Evolutionary conservation across 2,329 filamentous ascomycete genomes (phyloP).

Genomic region (Cytospora mali): DNA sequence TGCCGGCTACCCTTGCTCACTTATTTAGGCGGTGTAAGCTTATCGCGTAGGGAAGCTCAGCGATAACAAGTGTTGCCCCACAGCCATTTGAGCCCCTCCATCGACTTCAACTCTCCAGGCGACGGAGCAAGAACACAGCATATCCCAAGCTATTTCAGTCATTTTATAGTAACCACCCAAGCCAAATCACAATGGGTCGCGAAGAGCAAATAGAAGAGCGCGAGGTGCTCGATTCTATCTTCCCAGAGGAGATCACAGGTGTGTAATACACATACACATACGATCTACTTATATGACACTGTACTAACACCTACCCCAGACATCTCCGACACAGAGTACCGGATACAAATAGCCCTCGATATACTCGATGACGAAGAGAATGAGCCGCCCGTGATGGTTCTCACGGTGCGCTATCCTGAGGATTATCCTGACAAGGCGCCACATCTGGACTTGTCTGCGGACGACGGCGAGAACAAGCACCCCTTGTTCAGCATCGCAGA

Average conservation of each 20-base stretch:
- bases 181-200: conserved; percentile 55
- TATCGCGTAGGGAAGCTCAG: background rate
- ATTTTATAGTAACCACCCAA: background rate
- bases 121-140: background rate
- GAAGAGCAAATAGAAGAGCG: conserved; percentile 96
- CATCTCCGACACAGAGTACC: conserved; percentile 86
- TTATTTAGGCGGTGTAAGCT: conserved; percentile 12
- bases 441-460: conserved; percentile 74
- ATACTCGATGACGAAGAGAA: conserved; percentile 61
- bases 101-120: background rate
- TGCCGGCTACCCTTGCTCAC: conserved; percentile 13
- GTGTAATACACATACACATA: conserved; percentile 12
- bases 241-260: conserved; percentile 97
- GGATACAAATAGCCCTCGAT: conserved; percentile 84
- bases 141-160: background rate
- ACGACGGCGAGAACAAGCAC: conserved; percentile 70
- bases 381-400: conserved; percentile 71
- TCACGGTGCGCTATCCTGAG: conserved; percentile 87
- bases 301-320: conserved; percentile 56
- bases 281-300: background rate
- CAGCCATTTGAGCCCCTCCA: background rate
- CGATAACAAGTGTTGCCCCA: conserved; percentile 21
- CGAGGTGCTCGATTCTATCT: conserved; percentile 97
- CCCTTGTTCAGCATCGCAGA: conserved; percentile 76
- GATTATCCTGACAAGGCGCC: conserved; percentile 89